Evolutionary conservation across 257 asterid species (phyloP), one percentile per base, ranked within the genome.

Genomic region (Gardenia jasminoides): DNA sequence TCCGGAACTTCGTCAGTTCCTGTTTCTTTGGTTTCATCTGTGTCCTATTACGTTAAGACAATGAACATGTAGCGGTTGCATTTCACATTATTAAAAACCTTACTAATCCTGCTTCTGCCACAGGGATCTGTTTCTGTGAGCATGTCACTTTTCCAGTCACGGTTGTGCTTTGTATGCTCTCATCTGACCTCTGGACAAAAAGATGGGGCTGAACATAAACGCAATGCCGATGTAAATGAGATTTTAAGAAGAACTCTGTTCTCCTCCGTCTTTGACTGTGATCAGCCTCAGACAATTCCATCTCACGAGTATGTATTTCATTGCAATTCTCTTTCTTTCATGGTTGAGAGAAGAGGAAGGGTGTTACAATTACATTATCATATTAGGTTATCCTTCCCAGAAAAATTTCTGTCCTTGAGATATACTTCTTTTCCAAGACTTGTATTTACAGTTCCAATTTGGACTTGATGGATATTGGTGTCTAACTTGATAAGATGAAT

Each of bases 71-170:
- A 6, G 26, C 41, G n/a, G 67, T 39, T 24, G 39, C 48, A 54
- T 22, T 16, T 20, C 46, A 28, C 67, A 69, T 67, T 13, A 62
- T 41, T 44, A 10, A 12, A 36, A 12, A 48, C 44, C 70, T 69
- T 65, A 78, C 77, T 77, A 73, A 61, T 41, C 4, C 69, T 76
- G 17, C 28, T 66, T 43, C n/a, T 67, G 11, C 15, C 65, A 33
- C 94, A 94, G 99, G 99, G 99, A 83, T 94, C 99, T 50, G 95
- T 94, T 75, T 94, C 99, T 52, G 88, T 94, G 19, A 94, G 99
- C 74, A 90, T 93, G 96, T 89, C 99, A 39, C 88, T 94, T 69
- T 94, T 81, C 84, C 99, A 94, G 59, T 86, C 92, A 39, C 92
- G 96, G 22, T 84, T 94, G 30, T 94, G 99, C 93, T 93, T 94